Evolutionary conservation across 345 rosid genomes (phyloP), one percentile per base, ranked within the genome.

Genomic region (Rhodomyrtus tomentosa): DNA sequence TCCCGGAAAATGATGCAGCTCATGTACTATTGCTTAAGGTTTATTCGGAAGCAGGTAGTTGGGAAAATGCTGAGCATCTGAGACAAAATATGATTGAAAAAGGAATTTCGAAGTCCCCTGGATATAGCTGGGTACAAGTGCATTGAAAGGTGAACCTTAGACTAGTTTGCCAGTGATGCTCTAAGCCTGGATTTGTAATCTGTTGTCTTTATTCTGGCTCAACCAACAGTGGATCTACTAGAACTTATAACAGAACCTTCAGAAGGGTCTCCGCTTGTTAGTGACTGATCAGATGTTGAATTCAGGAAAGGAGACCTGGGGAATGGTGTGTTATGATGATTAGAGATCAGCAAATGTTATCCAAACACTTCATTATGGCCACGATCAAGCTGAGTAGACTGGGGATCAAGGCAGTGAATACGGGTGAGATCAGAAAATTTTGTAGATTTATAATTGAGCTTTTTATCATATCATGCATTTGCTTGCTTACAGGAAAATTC

Each of bases 61-160:
- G 90, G 92, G 92, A 90, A 88, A 88, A 86, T 48, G 91, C 88
- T 59, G 88, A 90, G 38, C 80, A 80, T 22, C 82, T 88, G 74
- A 82, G 79, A 59, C 59, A 80, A 36, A 68, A n/a, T 40, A 84
- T 89, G 84, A 68, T 25, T 5, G 82, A 80, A 25, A 88, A 85
- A 55, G 83, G 83, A 38, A 80, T 84, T 59, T 53, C 56, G 76
- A 85, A 90, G 81, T 48, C 72, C 82, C 88, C 87, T 22, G 91
- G 92, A 13, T 50, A 81, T 62, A 90, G 92, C 85, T 85, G 89
- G 91, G 86, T 88, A 40, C 84, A 81, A 83, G 52, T 83, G 29
- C 73, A 55, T 50, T 80, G 55, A 73, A 45, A 62, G 79, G 18
- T 68, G 45, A 68, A 36, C 79, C 36, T 36, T 38, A 36, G 79